These are phyloP conservation scores for Debaryomycetaceae sp. DNA, from an alignment of 1,139 yeast species.

Conservation along the genomic window DNA sequence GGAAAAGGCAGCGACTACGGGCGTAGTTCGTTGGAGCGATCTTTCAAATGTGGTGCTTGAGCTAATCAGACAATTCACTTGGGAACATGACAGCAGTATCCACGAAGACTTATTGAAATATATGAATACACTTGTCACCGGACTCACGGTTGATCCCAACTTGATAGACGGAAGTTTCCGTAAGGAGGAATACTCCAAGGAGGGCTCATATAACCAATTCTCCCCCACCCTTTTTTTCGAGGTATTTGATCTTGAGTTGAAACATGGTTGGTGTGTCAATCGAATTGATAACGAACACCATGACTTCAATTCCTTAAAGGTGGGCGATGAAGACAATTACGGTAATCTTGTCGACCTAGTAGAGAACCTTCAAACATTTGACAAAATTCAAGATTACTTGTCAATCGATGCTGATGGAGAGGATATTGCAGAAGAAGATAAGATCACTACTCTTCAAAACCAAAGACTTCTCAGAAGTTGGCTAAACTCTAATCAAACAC, in stretches of 20 bases:
- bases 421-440: slow-evolving; percentile 7
- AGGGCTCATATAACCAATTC: no score
- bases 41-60: slow-evolving; percentile 48
- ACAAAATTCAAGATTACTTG: slow-evolving; percentile 42
- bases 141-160: slow-evolving; percentile 70
- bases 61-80: slow-evolving; percentile 27
- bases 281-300: slow-evolving; percentile 17
- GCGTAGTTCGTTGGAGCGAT: slow-evolving; percentile 26
- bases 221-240: no score
- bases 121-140: slow-evolving; percentile 68
- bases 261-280: slow-evolving; percentile 52
- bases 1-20: slow-evolving; percentile 12
- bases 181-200: slow-evolving; percentile 31
- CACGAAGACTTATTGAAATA: slow-evolving; percentile 40
- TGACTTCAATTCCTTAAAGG: slow-evolving; percentile 9
- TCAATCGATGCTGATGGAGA: slow-evolving; percentile 12
- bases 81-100: slow-evolving; percentile 14
- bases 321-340: slow-evolving; percentile 15
- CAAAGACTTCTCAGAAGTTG: slow-evolving; percentile 31
- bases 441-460: slow-evolving; percentile 9
- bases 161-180: slow-evolving; percentile 61
- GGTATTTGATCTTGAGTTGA: slow-evolving; percentile 38
- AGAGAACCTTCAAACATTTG: slow-evolving; percentile 36
- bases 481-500: slow-evolving; percentile 57
- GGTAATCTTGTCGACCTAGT: slow-evolving; percentile 19